Conservation (phyloP, 768 basidiomycete genomes). For the Tylopilus sp. region DNA sequence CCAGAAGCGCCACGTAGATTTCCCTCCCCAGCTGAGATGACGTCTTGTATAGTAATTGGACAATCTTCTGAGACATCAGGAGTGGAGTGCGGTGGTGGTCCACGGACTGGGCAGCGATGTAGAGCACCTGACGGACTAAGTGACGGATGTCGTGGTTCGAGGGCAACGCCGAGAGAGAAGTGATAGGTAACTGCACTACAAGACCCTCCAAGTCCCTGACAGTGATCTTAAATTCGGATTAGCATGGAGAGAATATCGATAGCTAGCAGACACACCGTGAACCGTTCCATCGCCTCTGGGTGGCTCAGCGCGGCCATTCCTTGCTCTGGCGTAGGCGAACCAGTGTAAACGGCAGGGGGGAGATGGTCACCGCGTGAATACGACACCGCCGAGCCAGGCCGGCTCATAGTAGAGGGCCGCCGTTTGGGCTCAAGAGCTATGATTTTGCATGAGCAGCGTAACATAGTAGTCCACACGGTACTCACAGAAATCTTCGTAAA, state of each 20-base stretch:
- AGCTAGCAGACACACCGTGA: conserved; percentile 49
- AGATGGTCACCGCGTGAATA: conserved; percentile 50
- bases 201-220: conserved; percentile 74
- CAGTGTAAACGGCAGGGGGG: conserved; percentile 46
- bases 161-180: conserved; percentile 68
- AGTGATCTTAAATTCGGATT: conserved; percentile 17
- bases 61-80: conserved; percentile 93
- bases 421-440: conserved; percentile 57
- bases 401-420: conserved; percentile 45
- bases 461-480: conserved; percentile 2
- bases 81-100: conserved; percentile 86
- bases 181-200: conserved; percentile 68
- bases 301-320: conserved; percentile 52
- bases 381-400: conserved; percentile 70
- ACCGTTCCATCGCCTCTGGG: conserved; percentile 87
- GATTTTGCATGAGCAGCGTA: conserved; percentile 11
- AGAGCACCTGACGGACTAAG: conserved; percentile 78
- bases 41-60: conserved; percentile 92
- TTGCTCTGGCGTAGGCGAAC: conserved; percentile 64
- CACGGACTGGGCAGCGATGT: conserved; percentile 72
- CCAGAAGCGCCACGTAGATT: conserved; percentile 86
- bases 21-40: conserved; percentile 83
- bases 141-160: conserved; percentile 84
- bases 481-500: conserved; percentile 94
- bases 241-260: neutral